Conservation (phyloP, 345 rosid genomes). For the Rhodamnia argentea region DNA sequence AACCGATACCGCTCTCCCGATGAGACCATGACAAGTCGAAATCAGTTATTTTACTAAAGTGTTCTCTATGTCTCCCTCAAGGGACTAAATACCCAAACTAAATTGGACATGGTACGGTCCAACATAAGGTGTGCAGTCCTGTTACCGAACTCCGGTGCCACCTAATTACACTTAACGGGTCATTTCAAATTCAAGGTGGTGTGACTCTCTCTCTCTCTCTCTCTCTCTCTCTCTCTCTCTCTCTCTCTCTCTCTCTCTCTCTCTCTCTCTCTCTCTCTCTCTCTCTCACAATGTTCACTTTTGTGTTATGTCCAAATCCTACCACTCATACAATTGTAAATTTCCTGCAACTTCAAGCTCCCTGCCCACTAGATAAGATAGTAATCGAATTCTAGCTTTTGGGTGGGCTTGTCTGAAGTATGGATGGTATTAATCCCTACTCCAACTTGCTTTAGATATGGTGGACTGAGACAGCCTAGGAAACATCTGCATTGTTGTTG, state of each 20-base stretch:
- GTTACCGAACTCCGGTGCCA: background rate
- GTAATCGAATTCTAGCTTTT: too few relatives aligned
- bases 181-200: background rate
- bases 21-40: too few relatives aligned
- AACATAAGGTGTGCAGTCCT: background rate
- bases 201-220: background rate
- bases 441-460: background rate
- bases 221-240: background rate
- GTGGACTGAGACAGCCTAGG: background rate
- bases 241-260: background rate
- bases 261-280: background rate
- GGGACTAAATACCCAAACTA: too few relatives aligned
- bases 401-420: background rate
- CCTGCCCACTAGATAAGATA: too few relatives aligned
- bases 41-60: too few relatives aligned
- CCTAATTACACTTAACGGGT: background rate
- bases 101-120: too few relatives aligned
- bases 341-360: background rate
- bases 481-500: background rate
- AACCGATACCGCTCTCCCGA: too few relatives aligned
- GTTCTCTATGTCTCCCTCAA: too few relatives aligned
- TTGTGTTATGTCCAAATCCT: background rate
- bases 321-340: background rate
- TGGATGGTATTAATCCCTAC: background rate
- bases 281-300: background rate